Evolutionary conservation across 2,329 filamentous ascomycete genomes (phyloP).

Genomic region (Orbilia javanica): DNA sequence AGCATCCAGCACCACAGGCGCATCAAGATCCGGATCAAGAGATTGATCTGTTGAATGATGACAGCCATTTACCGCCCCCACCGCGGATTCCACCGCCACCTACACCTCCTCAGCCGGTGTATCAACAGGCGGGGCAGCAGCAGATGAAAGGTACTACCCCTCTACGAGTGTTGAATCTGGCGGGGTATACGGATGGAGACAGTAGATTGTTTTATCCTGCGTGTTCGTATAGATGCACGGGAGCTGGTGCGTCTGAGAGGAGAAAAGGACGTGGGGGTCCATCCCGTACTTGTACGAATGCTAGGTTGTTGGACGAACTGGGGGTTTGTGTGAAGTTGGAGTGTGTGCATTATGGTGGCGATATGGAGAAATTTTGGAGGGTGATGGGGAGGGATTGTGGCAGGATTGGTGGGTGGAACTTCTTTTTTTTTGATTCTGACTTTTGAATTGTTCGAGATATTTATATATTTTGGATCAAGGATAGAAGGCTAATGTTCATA

Average conservation of each 20-base stretch:
- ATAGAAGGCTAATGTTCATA: constrained; percentile 2
- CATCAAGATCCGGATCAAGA: constrained; percentile 27
- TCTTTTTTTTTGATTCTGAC: background rate
- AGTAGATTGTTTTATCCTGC: constrained; percentile 36
- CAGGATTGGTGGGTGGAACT: constrained; percentile 13
- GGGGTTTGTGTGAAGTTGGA: constrained; percentile 49
- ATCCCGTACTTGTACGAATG: constrained; percentile 37
- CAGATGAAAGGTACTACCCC: constrained; percentile 26
- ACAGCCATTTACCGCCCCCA: constrained; percentile 8
- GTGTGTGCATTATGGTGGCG: constrained; percentile 50
- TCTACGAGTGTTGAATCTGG: constrained; percentile 42
- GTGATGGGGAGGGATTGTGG: constrained; percentile 54
- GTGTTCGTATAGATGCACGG: constrained; percentile 20
- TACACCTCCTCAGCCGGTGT: background rate
- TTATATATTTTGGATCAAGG: background rate
- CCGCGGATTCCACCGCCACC: constrained; percentile 3
- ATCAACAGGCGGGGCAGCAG: background rate
- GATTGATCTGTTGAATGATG: constrained; percentile 22
- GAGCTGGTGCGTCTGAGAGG: constrained; percentile 1
- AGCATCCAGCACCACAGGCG: constrained; percentile 7
- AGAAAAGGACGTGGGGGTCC: background rate
- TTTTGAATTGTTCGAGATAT: background rate
- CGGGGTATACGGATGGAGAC: constrained; percentile 36
- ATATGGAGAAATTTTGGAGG: constrained; percentile 57
- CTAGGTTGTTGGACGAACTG: constrained; percentile 44